phyloP scores from a whole-genome alignment of 2,329 filamentous ascomycete genomes.

The Calonectria crousiana region DNA sequence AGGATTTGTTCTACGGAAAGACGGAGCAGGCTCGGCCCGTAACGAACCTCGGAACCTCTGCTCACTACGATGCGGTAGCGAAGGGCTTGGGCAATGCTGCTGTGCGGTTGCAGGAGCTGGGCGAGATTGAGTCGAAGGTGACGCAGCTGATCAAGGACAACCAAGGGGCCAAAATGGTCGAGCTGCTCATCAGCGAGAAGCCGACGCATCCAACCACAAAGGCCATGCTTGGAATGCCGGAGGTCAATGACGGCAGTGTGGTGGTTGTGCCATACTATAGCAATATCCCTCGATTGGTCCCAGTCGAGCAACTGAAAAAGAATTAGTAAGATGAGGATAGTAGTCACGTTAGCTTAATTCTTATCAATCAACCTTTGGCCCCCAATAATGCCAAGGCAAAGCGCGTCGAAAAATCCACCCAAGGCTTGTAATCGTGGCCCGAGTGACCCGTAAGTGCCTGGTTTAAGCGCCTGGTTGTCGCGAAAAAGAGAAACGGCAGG shows the following conservation, averaged over 20 bases:
- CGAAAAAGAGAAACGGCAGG: background rate
- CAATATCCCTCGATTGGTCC: background rate
- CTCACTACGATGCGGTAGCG: background rate
- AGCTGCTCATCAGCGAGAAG: conserved; percentile 1
- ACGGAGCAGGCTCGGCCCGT: background rate
- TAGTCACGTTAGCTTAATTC: background rate
- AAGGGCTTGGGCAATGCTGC: background rate
- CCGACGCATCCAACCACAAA: background rate
- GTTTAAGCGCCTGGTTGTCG: background rate
- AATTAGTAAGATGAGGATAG: background rate
- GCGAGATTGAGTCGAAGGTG: background rate
- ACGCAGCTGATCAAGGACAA: background rate
- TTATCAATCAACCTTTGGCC: background rate
- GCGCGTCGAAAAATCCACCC: background rate
- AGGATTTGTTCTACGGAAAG: background rate
- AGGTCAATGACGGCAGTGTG: background rate
- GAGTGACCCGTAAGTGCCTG: no score
- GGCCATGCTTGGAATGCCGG: background rate
- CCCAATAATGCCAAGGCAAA: background rate
- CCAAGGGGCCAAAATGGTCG: background rate
- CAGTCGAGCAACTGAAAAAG: background rate
- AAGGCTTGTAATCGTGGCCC: background rate
- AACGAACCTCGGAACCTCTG: background rate
- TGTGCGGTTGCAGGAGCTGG: background rate
- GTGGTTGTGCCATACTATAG: conserved; percentile 1